Base-by-base conservation (phyloP, 2,329 filamentous ascomycete species). In the Chaetomium globosum region DNA sequence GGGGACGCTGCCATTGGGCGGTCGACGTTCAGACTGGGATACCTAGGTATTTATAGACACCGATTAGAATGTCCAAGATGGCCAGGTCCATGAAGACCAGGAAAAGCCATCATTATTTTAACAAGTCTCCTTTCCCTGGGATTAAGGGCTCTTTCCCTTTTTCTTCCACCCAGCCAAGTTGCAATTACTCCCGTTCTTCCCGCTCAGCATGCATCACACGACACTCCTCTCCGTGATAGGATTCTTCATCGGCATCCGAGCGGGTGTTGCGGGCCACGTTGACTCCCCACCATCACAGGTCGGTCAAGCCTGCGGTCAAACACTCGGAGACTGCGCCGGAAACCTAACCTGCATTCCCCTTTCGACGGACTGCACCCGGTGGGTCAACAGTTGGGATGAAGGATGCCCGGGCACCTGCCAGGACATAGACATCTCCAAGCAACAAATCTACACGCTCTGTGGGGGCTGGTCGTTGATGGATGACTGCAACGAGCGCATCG, bases 291-390 rank as follows among this genome's bases (percentile, higher is more conserved):
- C 39, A n/a, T 13, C 55, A 19, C 36, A 58, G 28, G n/a, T 48
- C n/a, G 55, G 55, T 13, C 36, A 48, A n/a, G 46, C 57, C 28
- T 59, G 57, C 52, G 43, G 53, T 6, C 39, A 63, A 39, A 26
- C 43, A 31, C 28, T 57, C 7, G 59, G 56, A 57, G 67, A 68
- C 54, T 65, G 67, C 60, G 26, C 65, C 39, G n/a, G 19, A 39
- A 23, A 57, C 28, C 60, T 69, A 1, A 68, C 65, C 23, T 68
- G 65, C 63, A 67, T 67, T 58, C 67, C 67, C 6, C 52, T 65
- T 58, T 64, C 60, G 4, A 10, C 43, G 19, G 49, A 60, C 57
- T 69, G 67, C 60, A 69, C 67, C 31, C 3, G 28, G 28, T 67
- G 51, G 43, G 13, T 7, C 26, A 52, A 56, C 43, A 46, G 7